Conservation (phyloP, 208 protist species). For the Wallacemonas sp. region DNA sequence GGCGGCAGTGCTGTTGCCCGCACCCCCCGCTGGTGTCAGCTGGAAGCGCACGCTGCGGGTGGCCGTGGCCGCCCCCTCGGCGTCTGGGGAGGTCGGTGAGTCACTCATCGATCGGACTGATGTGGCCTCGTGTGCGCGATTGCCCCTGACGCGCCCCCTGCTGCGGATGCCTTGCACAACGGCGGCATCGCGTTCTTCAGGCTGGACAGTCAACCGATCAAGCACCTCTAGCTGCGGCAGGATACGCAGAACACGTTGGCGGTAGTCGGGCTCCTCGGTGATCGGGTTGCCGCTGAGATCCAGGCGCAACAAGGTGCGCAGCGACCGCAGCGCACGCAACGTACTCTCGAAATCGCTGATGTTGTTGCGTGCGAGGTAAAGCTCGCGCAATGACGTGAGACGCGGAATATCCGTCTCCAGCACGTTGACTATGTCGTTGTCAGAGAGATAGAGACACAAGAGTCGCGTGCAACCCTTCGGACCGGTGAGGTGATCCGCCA, state of each 20-base stretch:
- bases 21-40: background rate
- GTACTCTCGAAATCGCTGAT: constrained; percentile 43
- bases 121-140: background rate
- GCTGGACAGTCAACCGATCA: constrained; percentile 47
- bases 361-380: constrained; percentile 63
- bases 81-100: background rate
- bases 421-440: constrained; percentile 43
- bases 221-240: constrained; percentile 71
- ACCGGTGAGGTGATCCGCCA: constrained; percentile 7
- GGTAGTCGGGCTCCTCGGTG: constrained; percentile 58
- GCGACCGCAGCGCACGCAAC: constrained; percentile 28
- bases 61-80: background rate
- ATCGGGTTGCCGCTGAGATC: constrained; percentile 74
- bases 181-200: constrained; percentile 50
- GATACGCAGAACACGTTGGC: constrained; percentile 46
- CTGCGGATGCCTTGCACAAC: background rate
- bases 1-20: background rate
- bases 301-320: constrained; percentile 51
- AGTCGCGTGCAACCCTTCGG: constrained; percentile 54
- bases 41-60: background rate
- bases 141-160: background rate
- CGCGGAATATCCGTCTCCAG: constrained; percentile 45
- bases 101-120: constrained; percentile 12
- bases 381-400: constrained; percentile 48
- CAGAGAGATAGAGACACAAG: constrained; percentile 29